Base-by-base conservation (phyloP, 164 flowering plant genomes). In the Kalanchoe fedtschenkoi region DNA sequence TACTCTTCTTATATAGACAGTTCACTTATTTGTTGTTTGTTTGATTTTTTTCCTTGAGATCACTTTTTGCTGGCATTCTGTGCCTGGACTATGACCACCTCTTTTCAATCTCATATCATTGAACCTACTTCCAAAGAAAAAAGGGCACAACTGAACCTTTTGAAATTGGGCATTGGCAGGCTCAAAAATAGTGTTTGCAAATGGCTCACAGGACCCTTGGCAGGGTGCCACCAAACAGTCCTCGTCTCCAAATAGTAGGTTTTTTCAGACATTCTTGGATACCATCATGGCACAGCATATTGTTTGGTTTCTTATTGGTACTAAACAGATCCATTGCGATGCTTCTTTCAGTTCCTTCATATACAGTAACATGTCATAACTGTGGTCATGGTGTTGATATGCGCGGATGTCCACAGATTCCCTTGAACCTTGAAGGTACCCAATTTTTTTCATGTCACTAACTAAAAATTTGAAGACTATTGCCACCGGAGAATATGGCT, bases 121-220 rank as follows among this genome's bases (percentile, higher is more conserved):
- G 28, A 51, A 13, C 43, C 5, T 15, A 1, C 5, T 33, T 71
- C 17, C 3, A 6, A 28, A n/a, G 17, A 19, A n/a, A n/a, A n/a
- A n/a, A n/a, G n/a, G n/a, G 60, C 57, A 56, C 19, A 47, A 17
- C 2, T 54, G 24, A 5, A 61, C 33, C 47, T 22, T 62, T 35
- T 22, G 61, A 46, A 29, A 62, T 34, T 61, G 5, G 43, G 39
- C 33, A 30, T 68, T 59, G 60, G 62, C 89, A 93, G 99, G 90
- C 47, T 81, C 97, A 57, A 90, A 84, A 77, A 93, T 93, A 57
- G 68, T 90, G 17, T 93, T 90, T 72, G 73, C 96, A 63, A 93
- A 90, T 77, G 99, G 99, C 69, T 93, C 99, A 29, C 99, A 93
- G 72, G 97, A 93, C 74, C 99, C 99, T 4, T 93, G 97, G 99